Percentiles rank a stretch among this genome's conserved stretches.
Evolutionary conservation across 2,329 filamentous ascomycete species (phyloP).

Genomic region (Fusarium euwallaceae): DNA sequence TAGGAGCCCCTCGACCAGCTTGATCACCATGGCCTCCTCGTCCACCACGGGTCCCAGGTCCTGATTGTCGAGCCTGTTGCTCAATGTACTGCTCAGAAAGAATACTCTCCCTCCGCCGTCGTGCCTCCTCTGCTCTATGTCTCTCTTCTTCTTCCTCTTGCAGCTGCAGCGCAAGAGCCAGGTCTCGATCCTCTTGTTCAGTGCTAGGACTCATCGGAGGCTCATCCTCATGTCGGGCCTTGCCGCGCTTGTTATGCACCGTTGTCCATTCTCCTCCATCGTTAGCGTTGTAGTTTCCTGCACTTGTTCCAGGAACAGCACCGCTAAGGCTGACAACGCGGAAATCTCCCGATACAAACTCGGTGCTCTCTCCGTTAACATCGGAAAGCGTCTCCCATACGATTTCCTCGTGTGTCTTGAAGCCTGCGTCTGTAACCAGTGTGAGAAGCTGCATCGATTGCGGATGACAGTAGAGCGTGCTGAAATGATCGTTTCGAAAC

Average conservation of each 20-base stretch:
- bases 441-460: conserved; percentile 80
- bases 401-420: conserved; percentile 87
- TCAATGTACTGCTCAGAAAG: conserved; percentile 79
- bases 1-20: conserved; percentile 5
- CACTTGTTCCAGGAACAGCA: conserved; percentile 33
- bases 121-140: conserved; percentile 74
- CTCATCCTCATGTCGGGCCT: conserved; percentile 43
- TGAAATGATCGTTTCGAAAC: conserved; percentile 98
- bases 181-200: conserved; percentile 85
- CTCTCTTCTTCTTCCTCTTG: conserved; percentile 94
- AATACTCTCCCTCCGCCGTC: conserved; percentile 74
- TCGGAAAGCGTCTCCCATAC: conserved; percentile 97
- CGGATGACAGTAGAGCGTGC: conserved; percentile 91
- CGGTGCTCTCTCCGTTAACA: conserved; percentile 83
- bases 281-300: conserved; percentile 33
- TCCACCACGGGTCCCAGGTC: conserved; percentile 41
- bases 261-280: conserved; percentile 66
- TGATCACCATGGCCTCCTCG: conserved; percentile 23
- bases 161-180: conserved; percentile 90
- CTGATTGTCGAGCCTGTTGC: conserved; percentile 64
- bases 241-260: conserved; percentile 56
- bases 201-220: conserved; percentile 57
- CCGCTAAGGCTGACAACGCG: conserved; percentile 76
- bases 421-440: conserved; percentile 93
- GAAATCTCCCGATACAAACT: conserved; percentile 93